Conservation (phyloP, 2,329 filamentous ascomycete genomes). For the Didymella lethalis region DNA sequence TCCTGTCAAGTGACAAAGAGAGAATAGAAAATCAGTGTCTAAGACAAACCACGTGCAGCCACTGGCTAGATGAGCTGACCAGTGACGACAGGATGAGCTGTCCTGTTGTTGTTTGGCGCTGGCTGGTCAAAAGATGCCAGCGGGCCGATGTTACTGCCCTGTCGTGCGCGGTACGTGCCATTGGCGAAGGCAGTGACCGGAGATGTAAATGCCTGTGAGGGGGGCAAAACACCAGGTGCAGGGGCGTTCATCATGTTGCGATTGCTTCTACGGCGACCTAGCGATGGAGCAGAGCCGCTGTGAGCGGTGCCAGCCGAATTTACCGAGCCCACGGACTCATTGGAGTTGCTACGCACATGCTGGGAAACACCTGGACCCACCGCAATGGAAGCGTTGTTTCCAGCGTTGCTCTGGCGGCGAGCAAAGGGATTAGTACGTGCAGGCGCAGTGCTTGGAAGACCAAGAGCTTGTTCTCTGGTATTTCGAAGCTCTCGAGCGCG, state of each 20-base stretch:
- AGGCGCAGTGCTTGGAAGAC: constrained; percentile 36
- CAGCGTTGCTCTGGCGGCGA: constrained; percentile 38
- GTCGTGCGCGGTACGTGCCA: constrained; percentile 40
- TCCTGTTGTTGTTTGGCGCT: constrained; percentile 35
- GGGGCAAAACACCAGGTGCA: constrained; percentile 34
- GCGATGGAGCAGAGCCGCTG: constrained; percentile 37
- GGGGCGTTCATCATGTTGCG: constrained; percentile 43
- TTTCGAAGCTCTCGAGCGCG: constrained; percentile 50
- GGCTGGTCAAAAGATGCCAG: constrained; percentile 38
- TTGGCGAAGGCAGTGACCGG: constrained; percentile 39
- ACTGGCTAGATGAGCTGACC: constrained; percentile 42
- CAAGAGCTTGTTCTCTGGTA: constrained; percentile 44
- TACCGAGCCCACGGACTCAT: constrained; percentile 43
- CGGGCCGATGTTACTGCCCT: constrained; percentile 32
- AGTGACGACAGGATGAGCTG: constrained; percentile 43
- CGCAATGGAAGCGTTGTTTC: constrained; percentile 26
- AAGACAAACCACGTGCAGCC: not conserved
- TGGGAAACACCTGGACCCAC: constrained; percentile 25
- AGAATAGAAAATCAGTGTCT: not conserved
- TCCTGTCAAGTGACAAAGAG: constrained; percentile 10
- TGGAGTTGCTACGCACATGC: constrained; percentile 45
- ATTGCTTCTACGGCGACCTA: constrained; percentile 47
- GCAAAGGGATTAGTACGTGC: constrained; percentile 50
- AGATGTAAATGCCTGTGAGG: constrained; percentile 36
- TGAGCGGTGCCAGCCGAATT: constrained; percentile 43